phyloP scores from a whole-genome alignment of 2,329 filamentous ascomycete genomes.

The Exophiala mesophila region DNA sequence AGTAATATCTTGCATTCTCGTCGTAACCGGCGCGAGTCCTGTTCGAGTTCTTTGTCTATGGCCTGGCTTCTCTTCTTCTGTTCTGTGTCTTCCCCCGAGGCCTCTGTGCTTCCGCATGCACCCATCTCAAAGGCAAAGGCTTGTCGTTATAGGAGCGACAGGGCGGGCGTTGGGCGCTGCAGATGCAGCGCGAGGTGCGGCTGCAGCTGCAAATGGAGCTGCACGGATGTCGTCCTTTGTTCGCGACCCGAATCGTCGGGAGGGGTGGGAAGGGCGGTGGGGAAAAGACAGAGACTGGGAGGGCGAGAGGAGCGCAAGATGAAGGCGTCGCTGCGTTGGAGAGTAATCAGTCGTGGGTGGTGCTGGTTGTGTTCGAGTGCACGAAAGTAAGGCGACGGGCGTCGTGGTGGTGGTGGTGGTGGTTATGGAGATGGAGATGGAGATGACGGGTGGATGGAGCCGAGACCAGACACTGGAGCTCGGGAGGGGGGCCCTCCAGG shows the following conservation, averaged over 20 bases:
- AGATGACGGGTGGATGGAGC: slow-evolving; percentile 16
- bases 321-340: slow-evolving; percentile 8
- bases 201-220: slow-evolving; percentile 23
- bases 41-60: slow-evolving; percentile 89
- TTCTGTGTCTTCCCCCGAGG: slow-evolving; percentile 68
- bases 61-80: slow-evolving; percentile 95
- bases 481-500: background rate
- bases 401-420: slow-evolving; percentile 3
- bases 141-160: slow-evolving; percentile 12
- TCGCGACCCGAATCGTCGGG: slow-evolving; percentile 22
- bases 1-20: slow-evolving; percentile 98
- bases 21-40: slow-evolving; percentile 86
- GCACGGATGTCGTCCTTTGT: slow-evolving; percentile 15
- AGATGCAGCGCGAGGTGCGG: slow-evolving; percentile 22
- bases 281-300: background rate
- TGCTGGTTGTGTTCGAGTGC: no score
- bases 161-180: slow-evolving; percentile 22
- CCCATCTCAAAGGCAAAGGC: slow-evolving; percentile 60
- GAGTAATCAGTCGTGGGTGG: no score
- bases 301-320: background rate
- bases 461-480: slow-evolving; percentile 17
- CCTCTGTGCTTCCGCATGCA: slow-evolving; percentile 82
- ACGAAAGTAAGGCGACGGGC: slow-evolving; percentile 1
- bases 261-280: slow-evolving; percentile 5
- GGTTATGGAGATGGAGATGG: slow-evolving; percentile 10